Evolutionary conservation across 805 yeast species (phyloP), one percentile per base, ranked within the genome.

Genomic region (Yarrowia bubula): DNA sequence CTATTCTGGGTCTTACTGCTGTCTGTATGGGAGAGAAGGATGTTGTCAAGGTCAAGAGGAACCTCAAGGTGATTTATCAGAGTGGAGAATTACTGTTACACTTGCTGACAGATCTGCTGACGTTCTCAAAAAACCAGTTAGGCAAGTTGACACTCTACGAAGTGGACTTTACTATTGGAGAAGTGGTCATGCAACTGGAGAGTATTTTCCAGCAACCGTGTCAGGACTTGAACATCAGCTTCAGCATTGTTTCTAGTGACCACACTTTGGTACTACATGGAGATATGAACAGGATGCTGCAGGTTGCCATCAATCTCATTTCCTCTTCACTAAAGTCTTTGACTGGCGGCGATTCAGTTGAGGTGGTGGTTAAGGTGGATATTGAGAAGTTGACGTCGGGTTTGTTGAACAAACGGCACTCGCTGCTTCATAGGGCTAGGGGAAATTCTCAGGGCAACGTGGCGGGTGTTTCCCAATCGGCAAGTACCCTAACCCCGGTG

Each of bases 1-100:
- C 99, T 73, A 95, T 95, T 46, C 78, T 95, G 64, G 98, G 98
- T 68, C 90, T 93, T 92, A 90, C 98, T 0, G 89, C 96, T 2
- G 88, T 93, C 65, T 92, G 97, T 6, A 86, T 92, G 89, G 95
- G 89, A 18, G 98, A 92, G 72, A 80, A 80, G 33, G 93, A 90
- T 69, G 80, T 81, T 4, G 75, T 79, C 13, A 85, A 86, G 69
- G 86, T 92, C 13, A 88, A 88, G 70, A 86, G 87, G 57, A 87
- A 92, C 15, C 77, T 92, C 70, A 89, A 88, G 68, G 82, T 93
- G 63, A 92, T 93, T 63, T 90, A 89, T 76, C 83, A 96, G 72
- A 88, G 96, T 33, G 99, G 99, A 42, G 98, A 95, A 75, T 78
- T 93, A 48, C 78, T 95, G 65, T 75, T 95, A 69, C 97, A 93